Percentiles rank a stretch among this genome's conserved stretches.
Conservation (phyloP, 345 rosid genomes). For the Moricandia moricandioides region DNA sequence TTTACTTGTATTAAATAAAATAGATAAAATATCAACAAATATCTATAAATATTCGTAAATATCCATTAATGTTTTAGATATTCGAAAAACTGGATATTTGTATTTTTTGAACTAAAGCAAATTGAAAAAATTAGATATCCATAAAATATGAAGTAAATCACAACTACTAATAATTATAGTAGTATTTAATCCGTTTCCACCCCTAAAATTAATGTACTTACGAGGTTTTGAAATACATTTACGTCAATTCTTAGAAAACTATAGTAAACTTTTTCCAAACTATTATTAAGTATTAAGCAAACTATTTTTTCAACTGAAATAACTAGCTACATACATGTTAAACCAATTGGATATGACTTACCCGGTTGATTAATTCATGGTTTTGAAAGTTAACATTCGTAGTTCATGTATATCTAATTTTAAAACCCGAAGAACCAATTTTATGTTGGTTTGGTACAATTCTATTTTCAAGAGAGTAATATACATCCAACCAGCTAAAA, state of each 20-base stretch:
- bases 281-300: background rate
- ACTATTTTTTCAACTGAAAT: background rate
- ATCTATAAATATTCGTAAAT: too few relatives aligned
- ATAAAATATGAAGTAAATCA: too few relatives aligned
- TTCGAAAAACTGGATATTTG: too few relatives aligned
- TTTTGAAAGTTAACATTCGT: background rate
- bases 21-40: too few relatives aligned
- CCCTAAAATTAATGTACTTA: too few relatives aligned
- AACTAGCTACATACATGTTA: background rate
- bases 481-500: background rate
- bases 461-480: background rate
- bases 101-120: too few relatives aligned
- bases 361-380: background rate
- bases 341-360: background rate
- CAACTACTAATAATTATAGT: too few relatives aligned
- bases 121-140: too few relatives aligned
- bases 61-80: too few relatives aligned
- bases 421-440: background rate
- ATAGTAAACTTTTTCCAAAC: background rate
- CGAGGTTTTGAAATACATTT: background rate
- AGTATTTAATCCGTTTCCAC: too few relatives aligned
- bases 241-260: background rate
- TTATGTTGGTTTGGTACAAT: background rate
- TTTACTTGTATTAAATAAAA: too few relatives aligned
- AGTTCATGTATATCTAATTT: background rate